Evolutionary conservation across 2,329 filamentous ascomycete genomes (phyloP), one percentile per base, ranked within the genome.

Genomic region (Sclerotinia spermophila): DNA sequence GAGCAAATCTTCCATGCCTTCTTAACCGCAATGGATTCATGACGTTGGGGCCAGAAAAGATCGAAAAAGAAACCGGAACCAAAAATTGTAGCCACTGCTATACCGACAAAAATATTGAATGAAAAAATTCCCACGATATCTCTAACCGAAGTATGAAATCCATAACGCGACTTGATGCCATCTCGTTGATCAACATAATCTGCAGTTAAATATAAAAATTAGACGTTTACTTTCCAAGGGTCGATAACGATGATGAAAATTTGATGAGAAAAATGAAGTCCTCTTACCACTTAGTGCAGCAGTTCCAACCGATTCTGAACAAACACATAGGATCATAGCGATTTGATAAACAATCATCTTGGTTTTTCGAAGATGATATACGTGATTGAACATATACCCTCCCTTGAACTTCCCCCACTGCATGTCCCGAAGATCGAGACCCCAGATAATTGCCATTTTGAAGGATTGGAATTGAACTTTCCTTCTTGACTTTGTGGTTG

Each of bases 61-160:
- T 88, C 86, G 78, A 88, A 87, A 81, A 88, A 88, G 81, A 88
- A 88, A 0, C 83, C 86, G 0, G 83, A 83, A 33, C 86, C 86
- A 74, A 89, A 88, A 74, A 88, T 84, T 60, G 83, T 85, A 21
- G 86, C 86, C 13, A 87, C 83, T 27, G 83, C 85, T 44, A 88
- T 81, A 30, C 86, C 86, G 11, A 85, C 83, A 72, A 87, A 87
- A 75, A 88, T 87, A 76, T 88, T 88, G 80, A 84, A 88, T 2
- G 83, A 84, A 1, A 83, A 84, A 13, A 85, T 83, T 38, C 85
- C 86, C 72, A 88, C 79, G 72, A 85, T 86, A 75, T 86, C 81
- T 77, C 87, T 83, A 76, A 87, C 88, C 77, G 86, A 82, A 21
- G 86, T 81, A 8, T 80, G 79, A 8, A 82, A 82, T 2, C 78